Percentiles rank a stretch among this genome's conserved stretches.
phyloP scores from a whole-genome alignment of 192 early-diverging fungal genomes.

The Backusella australiensis region DNA sequence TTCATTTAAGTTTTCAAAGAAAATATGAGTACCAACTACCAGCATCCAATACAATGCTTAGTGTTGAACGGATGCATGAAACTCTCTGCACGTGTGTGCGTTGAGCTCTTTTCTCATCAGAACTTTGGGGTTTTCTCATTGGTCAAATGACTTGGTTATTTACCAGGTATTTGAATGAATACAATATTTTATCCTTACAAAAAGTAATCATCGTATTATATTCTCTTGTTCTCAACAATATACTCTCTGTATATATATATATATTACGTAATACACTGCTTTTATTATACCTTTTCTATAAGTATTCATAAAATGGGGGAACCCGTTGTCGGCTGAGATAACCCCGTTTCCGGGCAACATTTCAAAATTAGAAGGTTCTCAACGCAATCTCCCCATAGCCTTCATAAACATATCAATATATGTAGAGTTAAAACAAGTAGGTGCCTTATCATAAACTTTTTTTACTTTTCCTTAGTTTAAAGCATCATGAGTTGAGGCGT shows the following conservation, averaged over 20 bases:
- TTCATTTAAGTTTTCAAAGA: too few relatives aligned
- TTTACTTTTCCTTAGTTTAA: neutral
- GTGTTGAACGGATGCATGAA: neutral
- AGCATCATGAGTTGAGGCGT: neutral
- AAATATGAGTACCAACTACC: neutral
- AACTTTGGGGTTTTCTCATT: neutral
- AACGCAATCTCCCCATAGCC: neutral
- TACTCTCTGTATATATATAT: neutral
- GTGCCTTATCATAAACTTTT: neutral
- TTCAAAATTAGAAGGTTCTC: neutral
- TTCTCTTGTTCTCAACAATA: neutral
- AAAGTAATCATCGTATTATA: neutral
- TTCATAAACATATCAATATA: neutral
- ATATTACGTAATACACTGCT: neutral
- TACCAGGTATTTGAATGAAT: neutral
- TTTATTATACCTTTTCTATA: neutral
- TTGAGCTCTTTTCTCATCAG: neutral
- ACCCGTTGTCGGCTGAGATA: neutral
- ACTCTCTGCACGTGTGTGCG: neutral
- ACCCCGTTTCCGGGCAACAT: neutral
- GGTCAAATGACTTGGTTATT: neutral
- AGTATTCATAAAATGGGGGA: neutral
- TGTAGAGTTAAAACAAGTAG: neutral
- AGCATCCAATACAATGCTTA: neutral
- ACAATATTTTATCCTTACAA: too few relatives aligned